These are phyloP conservation scores for Leptosphaerulina australis DNA, from an alignment of 2,329 filamentous ascomycete species.

Conservation along the genomic window DNA sequence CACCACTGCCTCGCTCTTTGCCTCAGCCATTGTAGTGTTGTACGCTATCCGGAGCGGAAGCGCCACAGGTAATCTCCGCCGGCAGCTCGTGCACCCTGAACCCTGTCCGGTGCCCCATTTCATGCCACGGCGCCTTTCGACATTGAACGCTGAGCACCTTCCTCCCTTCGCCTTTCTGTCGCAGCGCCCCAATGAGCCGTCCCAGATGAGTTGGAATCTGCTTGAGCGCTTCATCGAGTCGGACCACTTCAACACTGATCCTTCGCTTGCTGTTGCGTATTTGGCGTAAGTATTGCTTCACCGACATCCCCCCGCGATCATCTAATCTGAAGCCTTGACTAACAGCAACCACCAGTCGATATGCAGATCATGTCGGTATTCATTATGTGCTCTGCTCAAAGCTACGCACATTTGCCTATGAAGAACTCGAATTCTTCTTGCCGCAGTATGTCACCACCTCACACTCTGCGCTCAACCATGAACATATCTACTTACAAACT, in stretches of 20 bases:
- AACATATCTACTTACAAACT: slow-evolving; percentile 50
- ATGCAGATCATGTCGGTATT: slow-evolving; percentile 87
- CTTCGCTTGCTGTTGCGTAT: slow-evolving; percentile 86
- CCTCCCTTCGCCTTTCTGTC: slow-evolving; percentile 3
- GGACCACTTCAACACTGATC: slow-evolving; percentile 91
- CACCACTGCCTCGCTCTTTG: neutral
- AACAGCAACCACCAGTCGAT: slow-evolving; percentile 65
- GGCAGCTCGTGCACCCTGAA: slow-evolving; percentile 11
- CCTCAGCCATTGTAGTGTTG: neutral
- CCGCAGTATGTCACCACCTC: slow-evolving; percentile 57
- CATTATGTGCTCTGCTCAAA: slow-evolving; percentile 89
- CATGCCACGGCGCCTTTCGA: slow-evolving; percentile 15
- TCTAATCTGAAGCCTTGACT: neutral
- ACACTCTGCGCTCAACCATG: neutral
- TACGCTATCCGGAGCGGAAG: neutral
- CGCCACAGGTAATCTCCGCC: slow-evolving; percentile 3
- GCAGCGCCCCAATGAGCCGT: slow-evolving; percentile 47
- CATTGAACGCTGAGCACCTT: neutral
- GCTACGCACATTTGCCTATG: slow-evolving; percentile 85
- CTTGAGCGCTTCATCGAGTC: slow-evolving; percentile 90
- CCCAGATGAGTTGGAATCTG: slow-evolving; percentile 73
- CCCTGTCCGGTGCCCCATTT: slow-evolving; percentile 12
- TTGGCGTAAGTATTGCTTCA: slow-evolving; percentile 70
- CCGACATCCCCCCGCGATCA: slow-evolving; percentile 19
- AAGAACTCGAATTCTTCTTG: slow-evolving; percentile 92